phyloP scores from a whole-genome alignment of 139 green algal genomes.

The Tetradesmus obliquus region DNA sequence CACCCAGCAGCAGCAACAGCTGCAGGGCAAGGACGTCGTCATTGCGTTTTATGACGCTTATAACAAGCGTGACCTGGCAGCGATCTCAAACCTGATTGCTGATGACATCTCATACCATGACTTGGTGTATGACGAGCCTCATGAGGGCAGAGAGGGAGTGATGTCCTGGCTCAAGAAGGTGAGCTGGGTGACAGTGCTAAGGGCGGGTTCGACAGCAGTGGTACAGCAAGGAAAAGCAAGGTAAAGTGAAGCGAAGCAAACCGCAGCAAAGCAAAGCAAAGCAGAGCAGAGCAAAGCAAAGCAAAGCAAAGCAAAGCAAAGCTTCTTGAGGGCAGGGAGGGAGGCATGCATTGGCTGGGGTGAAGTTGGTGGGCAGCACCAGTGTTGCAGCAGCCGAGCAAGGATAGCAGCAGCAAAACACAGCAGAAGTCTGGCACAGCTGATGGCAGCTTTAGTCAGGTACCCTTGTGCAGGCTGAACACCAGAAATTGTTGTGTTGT shows the following conservation, averaged over 20 bases:
- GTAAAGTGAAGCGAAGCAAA: too few relatives aligned
- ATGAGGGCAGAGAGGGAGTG: constrained; percentile 66
- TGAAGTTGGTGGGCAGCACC: too few relatives aligned
- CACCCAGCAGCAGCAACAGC: constrained; percentile 31
- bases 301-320: too few relatives aligned
- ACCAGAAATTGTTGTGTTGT: too few relatives aligned
- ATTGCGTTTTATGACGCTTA: constrained; percentile 75
- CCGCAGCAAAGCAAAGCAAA: too few relatives aligned
- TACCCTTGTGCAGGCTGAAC: too few relatives aligned
- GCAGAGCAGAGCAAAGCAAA: too few relatives aligned
- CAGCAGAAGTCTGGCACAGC: too few relatives aligned
- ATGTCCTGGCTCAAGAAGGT: constrained; percentile 74
- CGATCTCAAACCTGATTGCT: constrained; percentile 70
- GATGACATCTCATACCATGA: constrained; percentile 73
- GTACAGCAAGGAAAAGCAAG: not conserved
- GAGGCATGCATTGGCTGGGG: not conserved
- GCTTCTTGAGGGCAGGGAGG: too few relatives aligned
- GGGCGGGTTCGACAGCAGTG: not conserved
- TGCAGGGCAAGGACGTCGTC: constrained; percentile 56
- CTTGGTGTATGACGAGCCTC: constrained; percentile 82
- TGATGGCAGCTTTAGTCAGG: too few relatives aligned
- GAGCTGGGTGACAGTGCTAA: not conserved
- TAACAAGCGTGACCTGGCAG: constrained; percentile 75
- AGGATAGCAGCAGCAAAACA: too few relatives aligned
- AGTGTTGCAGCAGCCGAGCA: too few relatives aligned